phyloP scores from a whole-genome alignment of 345 rosid genomes.

The Euphorbia tirucalli region DNA sequence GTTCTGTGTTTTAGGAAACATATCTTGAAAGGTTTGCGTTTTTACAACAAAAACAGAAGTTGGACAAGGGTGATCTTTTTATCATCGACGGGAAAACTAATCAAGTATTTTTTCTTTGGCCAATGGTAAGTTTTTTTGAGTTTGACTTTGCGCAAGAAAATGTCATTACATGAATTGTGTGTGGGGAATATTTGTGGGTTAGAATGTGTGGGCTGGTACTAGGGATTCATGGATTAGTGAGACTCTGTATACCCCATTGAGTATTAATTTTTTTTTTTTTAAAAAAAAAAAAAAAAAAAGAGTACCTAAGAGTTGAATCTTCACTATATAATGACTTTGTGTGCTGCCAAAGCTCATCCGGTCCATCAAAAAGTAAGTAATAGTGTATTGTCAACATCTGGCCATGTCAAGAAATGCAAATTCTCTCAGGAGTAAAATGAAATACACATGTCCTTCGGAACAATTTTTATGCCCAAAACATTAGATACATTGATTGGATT shows the following conservation, averaged over 20 bases:
- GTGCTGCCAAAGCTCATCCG: constrained; percentile 80
- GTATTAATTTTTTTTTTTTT: too few relatives aligned
- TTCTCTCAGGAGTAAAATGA: constrained; percentile 3
- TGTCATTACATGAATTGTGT: background rate
- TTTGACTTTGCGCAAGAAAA: too few relatives aligned
- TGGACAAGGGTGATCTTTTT: too few relatives aligned
- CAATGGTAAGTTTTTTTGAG: too few relatives aligned
- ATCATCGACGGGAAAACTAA: too few relatives aligned
- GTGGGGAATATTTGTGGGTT: background rate
- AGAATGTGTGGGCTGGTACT: background rate
- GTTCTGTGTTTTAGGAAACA: background rate
- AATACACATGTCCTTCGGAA: background rate
- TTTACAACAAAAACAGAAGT: background rate
- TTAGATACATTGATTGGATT: background rate
- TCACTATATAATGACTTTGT: constrained; percentile 61
- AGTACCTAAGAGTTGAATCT: constrained; percentile 70
- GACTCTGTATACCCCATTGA: background rate
- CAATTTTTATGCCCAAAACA: background rate
- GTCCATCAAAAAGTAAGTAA: constrained; percentile 84
- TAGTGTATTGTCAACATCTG: constrained; percentile 97
- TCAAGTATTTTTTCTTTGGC: too few relatives aligned
- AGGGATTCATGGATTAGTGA: background rate
- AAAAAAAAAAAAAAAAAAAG: background rate
- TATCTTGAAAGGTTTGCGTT: background rate
- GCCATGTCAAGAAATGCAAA: constrained; percentile 14